Conservation (phyloP, 805 yeast genomes). For the Nakazawaea siamensis region DNA sequence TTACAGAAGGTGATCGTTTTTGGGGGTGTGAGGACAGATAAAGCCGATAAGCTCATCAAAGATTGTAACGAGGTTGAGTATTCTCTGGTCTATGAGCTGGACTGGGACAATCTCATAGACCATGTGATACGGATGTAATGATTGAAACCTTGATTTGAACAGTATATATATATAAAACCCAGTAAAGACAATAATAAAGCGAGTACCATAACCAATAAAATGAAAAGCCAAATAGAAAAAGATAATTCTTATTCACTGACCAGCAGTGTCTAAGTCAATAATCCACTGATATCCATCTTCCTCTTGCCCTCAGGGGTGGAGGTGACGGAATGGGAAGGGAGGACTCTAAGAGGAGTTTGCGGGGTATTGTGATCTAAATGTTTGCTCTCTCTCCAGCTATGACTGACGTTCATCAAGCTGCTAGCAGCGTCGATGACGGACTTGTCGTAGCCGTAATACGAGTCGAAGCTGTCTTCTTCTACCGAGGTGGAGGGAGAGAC, state of each 20-base stretch:
- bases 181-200: neutral
- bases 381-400: conserved; percentile 3
- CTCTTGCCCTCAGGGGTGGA: neutral
- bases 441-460: conserved; percentile 3
- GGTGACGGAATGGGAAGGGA: neutral
- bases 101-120: neutral
- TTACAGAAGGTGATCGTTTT: conserved; percentile 5
- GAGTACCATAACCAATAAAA: neutral
- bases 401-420: conserved; percentile 5
- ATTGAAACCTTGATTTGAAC: neutral
- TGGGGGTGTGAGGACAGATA: neutral
- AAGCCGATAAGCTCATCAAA: neutral
- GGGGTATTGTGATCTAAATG: neutral
- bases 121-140: neutral
- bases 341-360: neutral
- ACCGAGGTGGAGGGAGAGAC: neutral
- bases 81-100: conserved; percentile 4
- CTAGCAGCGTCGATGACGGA: conserved; percentile 7
- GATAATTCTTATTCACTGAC: neutral
- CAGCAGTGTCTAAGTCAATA: conserved; percentile 1
- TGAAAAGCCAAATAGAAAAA: neutral
- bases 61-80: conserved; percentile 8
- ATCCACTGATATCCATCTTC: conserved; percentile 10
- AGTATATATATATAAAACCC: neutral
- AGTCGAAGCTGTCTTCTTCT: neutral